phyloP scores from a whole-genome alignment of 306 rosid genomes.

The Lathyrus oleraceus region DNA sequence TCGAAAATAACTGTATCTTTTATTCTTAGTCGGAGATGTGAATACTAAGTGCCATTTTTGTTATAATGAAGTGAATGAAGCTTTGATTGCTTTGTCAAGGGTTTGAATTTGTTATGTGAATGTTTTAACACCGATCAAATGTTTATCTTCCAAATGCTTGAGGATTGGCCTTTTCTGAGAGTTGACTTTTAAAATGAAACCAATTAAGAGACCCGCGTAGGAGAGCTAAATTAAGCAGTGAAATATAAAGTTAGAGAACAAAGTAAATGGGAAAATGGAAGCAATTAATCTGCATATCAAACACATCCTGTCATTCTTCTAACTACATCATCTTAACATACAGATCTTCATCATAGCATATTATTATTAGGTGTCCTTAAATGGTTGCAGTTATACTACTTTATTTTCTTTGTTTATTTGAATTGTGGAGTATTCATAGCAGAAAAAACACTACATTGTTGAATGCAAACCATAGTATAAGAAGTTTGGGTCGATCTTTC shows the following conservation, averaged over 20 bases:
- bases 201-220: background rate
- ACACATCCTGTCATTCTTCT: background rate
- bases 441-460: background rate
- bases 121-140: background rate
- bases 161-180: background rate
- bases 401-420: background rate
- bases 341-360: background rate
- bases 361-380: background rate
- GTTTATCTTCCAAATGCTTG: constrained; percentile 25
- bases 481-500: background rate
- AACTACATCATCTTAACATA: background rate
- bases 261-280: background rate
- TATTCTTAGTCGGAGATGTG: background rate
- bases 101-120: background rate
- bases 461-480: constrained; percentile 6
- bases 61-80: background rate
- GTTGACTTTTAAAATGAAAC: background rate
- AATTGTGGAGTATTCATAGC: background rate
- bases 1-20: background rate
- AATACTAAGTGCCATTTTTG: constrained; percentile 8
- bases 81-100: constrained; percentile 7
- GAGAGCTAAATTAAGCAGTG: background rate
- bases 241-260: background rate
- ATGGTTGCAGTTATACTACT: background rate
- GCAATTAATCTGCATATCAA: background rate